phyloP scores from a whole-genome alignment of 768 basidiomycete species.

The Goffeauzyma gilvescens region DNA sequence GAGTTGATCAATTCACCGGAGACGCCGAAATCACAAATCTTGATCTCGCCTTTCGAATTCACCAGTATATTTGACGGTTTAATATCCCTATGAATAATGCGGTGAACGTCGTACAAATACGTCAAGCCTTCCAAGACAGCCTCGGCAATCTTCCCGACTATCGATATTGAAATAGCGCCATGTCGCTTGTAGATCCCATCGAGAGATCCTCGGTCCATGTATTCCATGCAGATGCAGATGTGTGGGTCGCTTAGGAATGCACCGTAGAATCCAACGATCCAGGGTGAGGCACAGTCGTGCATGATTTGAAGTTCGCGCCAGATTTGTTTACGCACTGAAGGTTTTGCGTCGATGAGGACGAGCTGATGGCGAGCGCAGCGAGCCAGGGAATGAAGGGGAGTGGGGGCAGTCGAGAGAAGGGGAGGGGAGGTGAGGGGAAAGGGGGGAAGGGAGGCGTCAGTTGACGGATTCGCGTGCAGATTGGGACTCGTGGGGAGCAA shows the following conservation, averaged over 20 bases:
- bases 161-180: conserved; percentile 76
- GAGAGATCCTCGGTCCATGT: conserved; percentile 44
- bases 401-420: neutral
- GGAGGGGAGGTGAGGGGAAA: neutral
- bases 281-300: conserved; percentile 84
- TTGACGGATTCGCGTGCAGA: neutral
- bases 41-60: conserved; percentile 88
- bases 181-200: conserved; percentile 93
- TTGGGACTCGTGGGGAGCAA: neutral
- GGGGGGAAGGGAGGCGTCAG: neutral
- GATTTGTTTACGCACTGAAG: conserved; percentile 89
- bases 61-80: conserved; percentile 95
- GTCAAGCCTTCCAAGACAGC: conserved; percentile 88
- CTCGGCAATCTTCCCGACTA: conserved; percentile 83
- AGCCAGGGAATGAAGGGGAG: neutral
- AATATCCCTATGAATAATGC: conserved; percentile 99
- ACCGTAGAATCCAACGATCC: conserved; percentile 93
- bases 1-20: conserved; percentile 97
- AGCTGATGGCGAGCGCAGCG: conserved; percentile 16
- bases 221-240: conserved; percentile 98
- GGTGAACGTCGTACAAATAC: conserved; percentile 70
- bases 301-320: conserved; percentile 94
- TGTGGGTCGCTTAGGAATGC: conserved; percentile 94
- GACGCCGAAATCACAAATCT: conserved; percentile 98
- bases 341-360: conserved; percentile 41